Evolutionary conservation across 192 early-diverging fungal species (phyloP).

Genomic region (Rhizophagus prolifer): DNA sequence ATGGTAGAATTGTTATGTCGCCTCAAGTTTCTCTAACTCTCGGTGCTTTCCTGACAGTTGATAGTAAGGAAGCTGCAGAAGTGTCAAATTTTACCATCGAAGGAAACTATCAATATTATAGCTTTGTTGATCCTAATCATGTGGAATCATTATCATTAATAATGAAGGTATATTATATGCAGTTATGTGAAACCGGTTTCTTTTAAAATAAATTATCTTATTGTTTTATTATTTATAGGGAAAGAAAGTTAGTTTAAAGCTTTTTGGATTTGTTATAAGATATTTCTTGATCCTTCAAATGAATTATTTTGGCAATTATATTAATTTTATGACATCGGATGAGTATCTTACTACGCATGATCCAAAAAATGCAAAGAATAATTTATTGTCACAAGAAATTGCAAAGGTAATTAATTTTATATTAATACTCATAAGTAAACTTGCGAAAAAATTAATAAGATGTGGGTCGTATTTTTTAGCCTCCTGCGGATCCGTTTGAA

Average conservation of each 20-base stretch:
- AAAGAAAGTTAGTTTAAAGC: slow-evolving; percentile 54
- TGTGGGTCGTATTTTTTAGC: slow-evolving; percentile 17
- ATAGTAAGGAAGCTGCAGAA: slow-evolving; percentile 48
- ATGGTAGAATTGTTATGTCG: slow-evolving; percentile 48
- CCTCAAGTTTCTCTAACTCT: slow-evolving; percentile 65
- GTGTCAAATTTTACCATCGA: slow-evolving; percentile 43
- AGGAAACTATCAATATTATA: slow-evolving; percentile 58
- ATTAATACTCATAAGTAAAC: too few relatives aligned
- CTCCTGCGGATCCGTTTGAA: slow-evolving; percentile 53
- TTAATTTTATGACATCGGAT: slow-evolving; percentile 60
- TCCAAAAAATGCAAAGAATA: slow-evolving; percentile 51
- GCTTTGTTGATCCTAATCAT: slow-evolving; percentile 47
- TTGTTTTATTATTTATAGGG: slow-evolving; percentile 42
- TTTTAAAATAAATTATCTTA: neutral
- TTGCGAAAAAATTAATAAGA: too few relatives aligned
- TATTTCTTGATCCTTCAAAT: slow-evolving; percentile 67
- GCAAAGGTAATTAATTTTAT: neutral
- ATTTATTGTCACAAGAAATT: slow-evolving; percentile 33
- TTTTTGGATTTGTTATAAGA: slow-evolving; percentile 67
- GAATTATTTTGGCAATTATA: slow-evolving; percentile 68
- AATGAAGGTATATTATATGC: slow-evolving; percentile 36
- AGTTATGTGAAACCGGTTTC: neutral
- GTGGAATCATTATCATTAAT: slow-evolving; percentile 52
- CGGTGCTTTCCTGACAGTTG: slow-evolving; percentile 57
- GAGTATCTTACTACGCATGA: slow-evolving; percentile 48